Base-by-base conservation (phyloP, 768 basidiomycete species). In the Strobilomyces echinocephalus region DNA sequence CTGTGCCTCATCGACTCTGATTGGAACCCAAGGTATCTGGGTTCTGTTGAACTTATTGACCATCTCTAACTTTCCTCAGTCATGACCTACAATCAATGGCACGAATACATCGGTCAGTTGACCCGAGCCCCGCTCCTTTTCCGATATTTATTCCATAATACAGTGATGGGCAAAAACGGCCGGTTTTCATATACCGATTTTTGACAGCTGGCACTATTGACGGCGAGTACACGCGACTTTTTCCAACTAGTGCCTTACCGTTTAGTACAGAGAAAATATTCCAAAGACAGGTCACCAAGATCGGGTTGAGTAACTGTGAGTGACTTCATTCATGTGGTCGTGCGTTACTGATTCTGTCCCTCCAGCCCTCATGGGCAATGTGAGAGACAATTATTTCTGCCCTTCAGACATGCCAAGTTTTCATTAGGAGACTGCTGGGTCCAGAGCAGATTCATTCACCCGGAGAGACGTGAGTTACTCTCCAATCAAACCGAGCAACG, bases 71-170 rank as follows among this genome's bases (percentile, higher is more conserved):
- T 30, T 51, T 26, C 44, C 33, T 20, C 51, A 91, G 88, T 62
- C 89, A 89, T 62, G 97, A 99, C 72, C 69, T 94, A 16, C 97
- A 99, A 70, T 87, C 97, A 2, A 98, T 98, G 95, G 95, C 94
- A 48, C 83, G 95, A 46, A 95, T 95, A 65, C 91, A 95, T 70
- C 81, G 92, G 92, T 91, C 55, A 43, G 73, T 60, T 43, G 20
- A 31, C 6, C 54, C 21, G 49, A 38, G 36, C 5, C 9, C 35
- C 15, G 8, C 4, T 36, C 26, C n/a, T 48, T 55, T 52, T 48
- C 16, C 16, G 16, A 42, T 42, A 26, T 45, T 58, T 18, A 58
- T 47, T 53, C 52, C 10, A 53, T 56, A 20, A 60, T 54, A 45
- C 50, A 95, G 93, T 18, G 95, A 99, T 71, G 95, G 95, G 0